Evolutionary conservation across 371 early-diverging fungal species (phyloP).

Genomic region (Mucor ambiguus): DNA sequence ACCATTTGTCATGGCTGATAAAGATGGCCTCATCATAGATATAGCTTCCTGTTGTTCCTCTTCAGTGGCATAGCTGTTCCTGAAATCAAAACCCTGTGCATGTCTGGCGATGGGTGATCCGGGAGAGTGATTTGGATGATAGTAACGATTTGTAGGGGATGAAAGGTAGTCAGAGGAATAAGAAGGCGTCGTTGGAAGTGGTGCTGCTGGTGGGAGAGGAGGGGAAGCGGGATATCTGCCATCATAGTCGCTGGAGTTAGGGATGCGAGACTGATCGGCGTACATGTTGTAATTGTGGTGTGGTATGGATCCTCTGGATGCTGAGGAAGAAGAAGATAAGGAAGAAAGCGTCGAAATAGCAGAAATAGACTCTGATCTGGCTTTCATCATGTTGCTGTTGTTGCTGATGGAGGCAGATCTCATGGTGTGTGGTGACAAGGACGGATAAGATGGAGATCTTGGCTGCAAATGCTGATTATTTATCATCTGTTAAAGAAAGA

Average conservation of each 20-base stretch:
- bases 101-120: neutral
- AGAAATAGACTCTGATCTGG: conserved; percentile 1
- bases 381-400: neutral
- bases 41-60: neutral
- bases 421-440: neutral
- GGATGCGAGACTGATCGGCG: neutral
- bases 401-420: neutral
- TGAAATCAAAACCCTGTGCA: neutral
- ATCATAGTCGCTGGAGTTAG: neutral
- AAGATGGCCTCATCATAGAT: neutral
- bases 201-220: neutral
- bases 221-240: neutral
- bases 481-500: neutral
- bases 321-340: neutral
- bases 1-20: neutral
- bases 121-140: neutral
- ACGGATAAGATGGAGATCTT: neutral
- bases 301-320: neutral
- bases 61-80: neutral
- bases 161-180: neutral
- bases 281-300: neutral
- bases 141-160: neutral
- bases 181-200: neutral
- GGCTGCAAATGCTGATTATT: neutral
- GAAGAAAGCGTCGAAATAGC: neutral